A percentile compares a stretch with the other conserved stretches of the same genome.
Evolutionary conservation across 2,329 filamentous ascomycete genomes (phyloP).

Genomic region (Paraphaeosphaeria minitans): DNA sequence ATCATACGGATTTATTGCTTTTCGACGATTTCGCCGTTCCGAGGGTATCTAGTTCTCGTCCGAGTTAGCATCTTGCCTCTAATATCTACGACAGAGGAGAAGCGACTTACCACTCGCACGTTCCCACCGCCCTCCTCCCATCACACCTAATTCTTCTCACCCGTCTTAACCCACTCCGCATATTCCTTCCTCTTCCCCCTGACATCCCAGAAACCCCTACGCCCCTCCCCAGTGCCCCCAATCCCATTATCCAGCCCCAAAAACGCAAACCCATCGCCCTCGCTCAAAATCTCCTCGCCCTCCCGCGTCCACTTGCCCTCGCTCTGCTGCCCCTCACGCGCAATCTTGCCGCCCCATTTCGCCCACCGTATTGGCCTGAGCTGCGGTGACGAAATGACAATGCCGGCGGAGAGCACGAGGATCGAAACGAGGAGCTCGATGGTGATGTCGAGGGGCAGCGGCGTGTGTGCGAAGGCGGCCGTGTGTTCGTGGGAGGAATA

Average conservation of each 20-base stretch:
- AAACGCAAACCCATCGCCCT: conserved; percentile 77
- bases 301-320: conserved; percentile 63
- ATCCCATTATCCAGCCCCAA: conserved; percentile 59
- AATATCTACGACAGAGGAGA: background rate
- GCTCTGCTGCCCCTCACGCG: conserved; percentile 70
- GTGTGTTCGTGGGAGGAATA: conserved; percentile 97
- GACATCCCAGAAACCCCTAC: conserved; percentile 87
- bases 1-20: background rate
- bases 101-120: background rate
- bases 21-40: background rate
- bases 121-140: no score
- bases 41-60: background rate
- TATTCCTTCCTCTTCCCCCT: conserved; percentile 82
- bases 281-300: conserved; percentile 67
- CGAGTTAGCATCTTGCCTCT: background rate
- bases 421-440: conserved; percentile 85
- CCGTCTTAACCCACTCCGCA: conserved; percentile 69
- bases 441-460: conserved; percentile 81
- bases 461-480: conserved; percentile 62
- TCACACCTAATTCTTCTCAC: conserved; percentile 2
- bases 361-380: conserved; percentile 85
- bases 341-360: conserved; percentile 82
- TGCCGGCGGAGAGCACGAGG: conserved; percentile 77
- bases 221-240: conserved; percentile 68
- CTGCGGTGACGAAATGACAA: conserved; percentile 77